Base-by-base conservation (phyloP, 495 filamentous ascomycete genomes). In the Zalerion maritima region DNA sequence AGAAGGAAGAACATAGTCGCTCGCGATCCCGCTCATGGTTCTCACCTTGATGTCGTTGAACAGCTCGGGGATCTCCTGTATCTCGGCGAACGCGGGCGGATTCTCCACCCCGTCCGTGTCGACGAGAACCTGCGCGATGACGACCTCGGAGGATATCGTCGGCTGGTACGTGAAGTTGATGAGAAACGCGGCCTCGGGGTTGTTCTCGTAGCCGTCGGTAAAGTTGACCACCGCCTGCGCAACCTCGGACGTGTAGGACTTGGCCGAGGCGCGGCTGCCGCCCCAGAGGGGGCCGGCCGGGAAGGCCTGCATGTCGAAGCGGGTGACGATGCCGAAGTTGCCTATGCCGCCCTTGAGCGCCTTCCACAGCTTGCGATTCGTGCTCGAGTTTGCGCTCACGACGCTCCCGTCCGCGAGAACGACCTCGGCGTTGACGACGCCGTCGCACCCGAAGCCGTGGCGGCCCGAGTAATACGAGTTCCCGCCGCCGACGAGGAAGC, bases 251-350 rank as follows among this genome's bases (percentile, higher is more conserved):
- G 37, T 22, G 6, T 35, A 14, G 5, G 53, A 36, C 11, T 10
- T 21, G 6, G 23, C 34, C 4, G 25, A 41, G 16, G 37, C 24
- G 7, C 15, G 18, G 4, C 31, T 18, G 4, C 63, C 69, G 10
- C 57, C 62, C 45, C 54, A 67, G 10, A 71, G 38, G 3, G 48
- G 33, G 12, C 50, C 57, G n/a, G 46, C 42, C 2, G 55, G 45
- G 27, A 68, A 62, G 0, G 69, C 67, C 22, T 57, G 35, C 24
- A 73, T 31, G 16, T 57, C 56, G 38, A 72, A 65, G 9, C 54
- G 41, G 3, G 72, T 73, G n/a, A 74, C 64, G 34, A 80, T 58
- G 8, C 70, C 72, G 31, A 75, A 69, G 47, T 75, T 78, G 36
- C 60, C 67, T 5, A 56, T 51, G 18, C 68, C 65, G 21, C 71